Evolutionary conservation across 805 yeast species (phyloP), one percentile per base, ranked within the genome.

Genomic region (Candida wancherniae): DNA sequence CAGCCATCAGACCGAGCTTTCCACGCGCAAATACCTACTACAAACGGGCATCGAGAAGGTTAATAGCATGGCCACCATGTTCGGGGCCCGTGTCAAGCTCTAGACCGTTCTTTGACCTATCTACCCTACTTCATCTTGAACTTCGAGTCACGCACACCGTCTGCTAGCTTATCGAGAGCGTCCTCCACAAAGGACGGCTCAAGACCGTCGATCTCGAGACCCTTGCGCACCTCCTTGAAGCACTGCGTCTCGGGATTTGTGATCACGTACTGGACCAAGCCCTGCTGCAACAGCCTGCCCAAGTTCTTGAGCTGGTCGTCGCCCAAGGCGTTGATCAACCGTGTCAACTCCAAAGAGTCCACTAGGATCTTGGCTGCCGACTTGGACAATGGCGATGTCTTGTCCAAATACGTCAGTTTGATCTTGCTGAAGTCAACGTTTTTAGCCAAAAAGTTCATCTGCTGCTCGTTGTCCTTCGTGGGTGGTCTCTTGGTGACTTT

Each of bases 1-100:
- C 33, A 33, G 40, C 5, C 25, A 46, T 6, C 48, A 40, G 25
- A 51, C 55, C 16, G 64, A 62, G 26, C 45, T 65, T 18, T 44
- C 47, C 12, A 64, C 63, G 25, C 41, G 69, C 30, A 57, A 54
- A 34, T 65, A 65, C 39, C 47, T 65, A 37, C 51, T 64, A 32
- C 57, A 48, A 25, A 42, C 48, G 15, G 71, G 70, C 1, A 49
- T 58, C 6, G 42, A 44, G 11, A 41, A 45, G 17, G 46, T 53
- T 17, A 45, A 50, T 23, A 53, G 49, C 11, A 51, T 53, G 55
- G 36, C 47, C 15, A 39, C 28, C 6, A 36, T 49, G 27, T 36
- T 50, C 32, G 58, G 57, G 7, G 33, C 49, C 29, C 34, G 37
- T 20, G 26, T 35, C 15, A 33, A 24, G 12, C 21, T 36, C 14